These are phyloP conservation scores for Salvia rosmarinus DNA, from an alignment of 257 asterid species.

Conservation along the genomic window DNA sequence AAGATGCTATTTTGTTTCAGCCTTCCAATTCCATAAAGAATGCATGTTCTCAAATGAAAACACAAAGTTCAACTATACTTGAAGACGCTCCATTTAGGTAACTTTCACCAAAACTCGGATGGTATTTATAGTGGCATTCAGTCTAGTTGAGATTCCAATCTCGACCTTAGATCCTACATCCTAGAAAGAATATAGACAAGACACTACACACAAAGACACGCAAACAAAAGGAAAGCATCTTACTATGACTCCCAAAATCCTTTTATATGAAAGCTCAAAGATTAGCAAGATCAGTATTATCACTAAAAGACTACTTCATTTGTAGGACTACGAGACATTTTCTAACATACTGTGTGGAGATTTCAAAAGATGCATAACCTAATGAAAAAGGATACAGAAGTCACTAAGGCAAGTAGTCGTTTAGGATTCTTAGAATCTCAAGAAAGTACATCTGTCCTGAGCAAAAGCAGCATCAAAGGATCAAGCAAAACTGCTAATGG, in stretches of 20 bases:
- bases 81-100: background rate
- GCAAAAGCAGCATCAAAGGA: background rate
- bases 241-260: background rate
- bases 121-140: background rate
- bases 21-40: background rate
- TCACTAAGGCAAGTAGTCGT: background rate
- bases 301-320: background rate
- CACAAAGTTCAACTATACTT: background rate
- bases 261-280: background rate
- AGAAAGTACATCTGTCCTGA: background rate
- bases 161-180: slow-evolving; percentile 5
- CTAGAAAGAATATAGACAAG: background rate
- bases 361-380: background rate
- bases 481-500: background rate
- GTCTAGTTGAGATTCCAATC: background rate
- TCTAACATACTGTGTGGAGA: background rate
- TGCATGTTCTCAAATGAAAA: background rate
- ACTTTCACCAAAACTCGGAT: background rate
- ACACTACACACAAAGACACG: background rate
- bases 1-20: background rate
- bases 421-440: background rate
- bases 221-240: background rate
- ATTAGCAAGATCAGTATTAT: background rate
- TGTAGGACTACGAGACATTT: background rate
- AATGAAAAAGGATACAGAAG: slow-evolving; percentile 5